Percentiles rank a stretch among this genome's conserved stretches.
These are phyloP conservation scores for Striga asiatica DNA, from an alignment of 257 asterid species.

Conservation along the genomic window DNA sequence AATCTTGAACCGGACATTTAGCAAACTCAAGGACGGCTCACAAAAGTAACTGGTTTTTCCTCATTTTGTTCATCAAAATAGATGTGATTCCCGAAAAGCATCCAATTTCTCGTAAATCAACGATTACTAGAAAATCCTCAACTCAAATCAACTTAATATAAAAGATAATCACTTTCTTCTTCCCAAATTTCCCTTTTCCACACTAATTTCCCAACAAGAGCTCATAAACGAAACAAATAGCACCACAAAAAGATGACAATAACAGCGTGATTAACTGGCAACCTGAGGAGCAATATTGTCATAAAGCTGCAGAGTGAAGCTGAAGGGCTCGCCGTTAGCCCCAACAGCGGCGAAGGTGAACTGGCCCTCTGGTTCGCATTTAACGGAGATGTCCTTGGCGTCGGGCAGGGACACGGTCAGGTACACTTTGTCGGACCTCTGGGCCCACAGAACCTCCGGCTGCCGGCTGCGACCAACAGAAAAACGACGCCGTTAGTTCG, in stretches of 20 bases:
- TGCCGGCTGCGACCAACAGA: slow-evolving; percentile 41
- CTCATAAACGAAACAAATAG: not conserved
- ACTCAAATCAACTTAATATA: no score
- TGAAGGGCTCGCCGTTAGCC: slow-evolving; percentile 41
- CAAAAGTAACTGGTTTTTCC: no score
- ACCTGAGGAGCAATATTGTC: slow-evolving; percentile 69
- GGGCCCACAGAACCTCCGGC: slow-evolving; percentile 93
- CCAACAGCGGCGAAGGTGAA: slow-evolving; percentile 68
- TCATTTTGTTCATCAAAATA: no score
- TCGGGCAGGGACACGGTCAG: slow-evolving; percentile 72
- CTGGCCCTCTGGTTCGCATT: slow-evolving; percentile 47
- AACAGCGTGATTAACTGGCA: not conserved
- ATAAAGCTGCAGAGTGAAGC: slow-evolving; percentile 46
- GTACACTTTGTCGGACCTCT: slow-evolving; percentile 71
- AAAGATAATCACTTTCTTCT: no score
- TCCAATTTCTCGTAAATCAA: no score
- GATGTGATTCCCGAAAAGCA: no score
- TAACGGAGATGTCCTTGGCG: slow-evolving; percentile 60
- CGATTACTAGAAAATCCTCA: no score
- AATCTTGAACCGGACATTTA: no score
- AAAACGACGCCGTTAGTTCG: slow-evolving; percentile 14
- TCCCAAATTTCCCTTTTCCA: not conserved
- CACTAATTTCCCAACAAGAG: not conserved
- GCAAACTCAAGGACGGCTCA: no score
- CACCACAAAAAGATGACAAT: not conserved